Base-by-base conservation (phyloP, 2,329 filamentous ascomycete species). In the Fusarium brachygibbosum region DNA sequence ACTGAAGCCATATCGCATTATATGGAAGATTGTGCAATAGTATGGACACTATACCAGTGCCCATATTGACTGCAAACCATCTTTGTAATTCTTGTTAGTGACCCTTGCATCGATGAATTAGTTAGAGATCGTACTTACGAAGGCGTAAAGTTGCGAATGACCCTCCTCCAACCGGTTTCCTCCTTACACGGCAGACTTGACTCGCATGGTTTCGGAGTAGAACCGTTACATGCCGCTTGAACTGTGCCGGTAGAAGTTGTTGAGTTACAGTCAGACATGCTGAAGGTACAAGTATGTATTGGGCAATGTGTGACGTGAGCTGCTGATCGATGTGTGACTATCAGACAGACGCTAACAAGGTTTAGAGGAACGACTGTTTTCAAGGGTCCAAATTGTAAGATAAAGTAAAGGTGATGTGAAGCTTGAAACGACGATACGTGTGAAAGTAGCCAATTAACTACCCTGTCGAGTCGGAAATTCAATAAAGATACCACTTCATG, bases 11-110 rank as follows among this genome's bases (percentile, higher is more conserved):
- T 11, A 69, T 58, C 2, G 82, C 82, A 64, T 89, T 84, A 76
- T 88, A 91, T 0, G 90, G 90, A 13, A 91, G 82, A 19, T 85
- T 84, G 68, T 87, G 82, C 19, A 92, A 82, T 21, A 92, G 80
- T 38, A 91, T 84, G 3, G 87, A 86, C 11, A 90, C 86, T 38
- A 92, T 87, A 21, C 90, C 90, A 0, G 90, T 92, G 29, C 90
- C 90, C 89, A 92, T 89, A 42, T 83, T 88, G 32, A 85, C 83
- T 4, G 84, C 80, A 74, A 88, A 89, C 87, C 87, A 89, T 75
- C 85, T 82, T 51, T 51, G 31, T 35, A 29, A 32, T 45, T 25
- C n/a, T 28, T 59, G 48, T 70, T 48, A 65, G 54, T 31, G 40
- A 42, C 19, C 13, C 38, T 44, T 49, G 34, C n/a, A 4, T 28